phyloP scores from a whole-genome alignment of 2,329 filamentous ascomycete genomes.

The Colletotrichum tropicicola region DNA sequence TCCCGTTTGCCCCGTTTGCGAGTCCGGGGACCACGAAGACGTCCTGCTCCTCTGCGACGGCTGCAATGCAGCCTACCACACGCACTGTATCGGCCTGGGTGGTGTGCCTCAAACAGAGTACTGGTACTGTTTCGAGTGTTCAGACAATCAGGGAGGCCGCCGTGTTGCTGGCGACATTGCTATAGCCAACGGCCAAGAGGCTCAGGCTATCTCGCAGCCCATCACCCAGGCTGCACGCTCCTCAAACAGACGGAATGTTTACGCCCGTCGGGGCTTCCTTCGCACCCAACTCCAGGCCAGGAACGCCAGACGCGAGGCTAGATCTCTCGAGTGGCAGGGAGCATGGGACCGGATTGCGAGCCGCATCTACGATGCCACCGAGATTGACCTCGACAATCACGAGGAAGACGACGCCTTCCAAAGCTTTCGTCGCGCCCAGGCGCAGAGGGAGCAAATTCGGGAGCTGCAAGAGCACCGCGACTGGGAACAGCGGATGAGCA shows the following conservation, averaged over 20 bases:
- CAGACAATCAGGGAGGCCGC: conserved; percentile 57
- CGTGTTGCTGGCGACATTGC: conserved; percentile 14
- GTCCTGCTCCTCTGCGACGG: conserved; percentile 89
- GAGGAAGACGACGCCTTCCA: conserved; percentile 75
- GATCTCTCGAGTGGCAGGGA: conserved; percentile 87
- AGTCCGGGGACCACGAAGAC: conserved; percentile 81
- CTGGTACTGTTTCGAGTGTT: conserved; percentile 93
- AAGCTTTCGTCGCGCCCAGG: conserved; percentile 62
- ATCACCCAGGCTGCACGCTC: conserved; percentile 14
- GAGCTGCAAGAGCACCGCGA: conserved; percentile 68
- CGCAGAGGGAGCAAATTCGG: conserved; percentile 55
- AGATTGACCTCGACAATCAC: conserved; percentile 85
- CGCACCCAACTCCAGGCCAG: conserved; percentile 68
- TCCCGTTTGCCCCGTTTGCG: conserved; percentile 88
- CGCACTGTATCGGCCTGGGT: conserved; percentile 88
- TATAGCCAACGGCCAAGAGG: conserved; percentile 3
- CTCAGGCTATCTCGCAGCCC: conserved; percentile 1
- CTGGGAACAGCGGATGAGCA: conserved; percentile 86
- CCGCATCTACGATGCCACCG: conserved; percentile 71
- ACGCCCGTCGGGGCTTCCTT: conserved; percentile 48
- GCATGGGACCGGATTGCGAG: conserved; percentile 77
- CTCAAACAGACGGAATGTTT: conserved; percentile 7
- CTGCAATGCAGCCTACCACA: conserved; percentile 90
- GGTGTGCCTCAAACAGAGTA: conserved; percentile 73
- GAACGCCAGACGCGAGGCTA: conserved; percentile 66